Conservation (phyloP, 495 filamentous ascomycete genomes). For the Penicillium ucsense region DNA sequence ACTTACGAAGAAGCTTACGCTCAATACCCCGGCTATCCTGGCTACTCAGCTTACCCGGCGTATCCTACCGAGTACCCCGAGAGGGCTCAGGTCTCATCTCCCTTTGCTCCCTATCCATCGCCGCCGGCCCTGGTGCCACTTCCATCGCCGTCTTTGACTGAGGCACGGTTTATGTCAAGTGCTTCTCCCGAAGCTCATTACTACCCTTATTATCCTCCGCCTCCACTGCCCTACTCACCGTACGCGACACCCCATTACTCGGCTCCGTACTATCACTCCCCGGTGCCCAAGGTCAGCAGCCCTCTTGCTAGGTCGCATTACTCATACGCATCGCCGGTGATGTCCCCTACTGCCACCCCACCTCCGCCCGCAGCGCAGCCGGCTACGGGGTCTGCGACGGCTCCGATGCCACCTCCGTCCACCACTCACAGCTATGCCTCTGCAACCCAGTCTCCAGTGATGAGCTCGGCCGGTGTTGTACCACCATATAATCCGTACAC, state of each 20-base stretch:
- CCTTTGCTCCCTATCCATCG: slow-evolving; percentile 16
- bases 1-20: slow-evolving; percentile 10
- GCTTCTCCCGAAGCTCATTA: slow-evolving; percentile 13
- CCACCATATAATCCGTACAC: slow-evolving; percentile 34
- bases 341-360: slow-evolving; percentile 28
- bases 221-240: neutral
- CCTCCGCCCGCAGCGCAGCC: slow-evolving; percentile 1
- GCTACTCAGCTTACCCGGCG: slow-evolving; percentile 4
- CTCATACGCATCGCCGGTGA: slow-evolving; percentile 28
- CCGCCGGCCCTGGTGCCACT: slow-evolving; percentile 18
- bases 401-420: slow-evolving; percentile 14
- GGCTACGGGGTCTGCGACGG: slow-evolving; percentile 1
- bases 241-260: slow-evolving; percentile 9
- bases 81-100: slow-evolving; percentile 3
- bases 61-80: slow-evolving; percentile 4
- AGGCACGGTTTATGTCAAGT: slow-evolving; percentile 19
- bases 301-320: slow-evolving; percentile 31
- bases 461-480: slow-evolving; percentile 24
- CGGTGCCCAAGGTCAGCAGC: slow-evolving; percentile 30
- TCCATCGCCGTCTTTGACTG: slow-evolving; percentile 23
- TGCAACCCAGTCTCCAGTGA: slow-evolving; percentile 28
- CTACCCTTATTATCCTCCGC: slow-evolving; percentile 4
- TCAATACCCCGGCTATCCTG: slow-evolving; percentile 2
- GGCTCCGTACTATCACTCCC: slow-evolving; percentile 21
- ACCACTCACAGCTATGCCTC: slow-evolving; percentile 20